Evolutionary conservation across 2,329 filamentous ascomycete species (phyloP).

Genomic region (Anthostomella pinea): DNA sequence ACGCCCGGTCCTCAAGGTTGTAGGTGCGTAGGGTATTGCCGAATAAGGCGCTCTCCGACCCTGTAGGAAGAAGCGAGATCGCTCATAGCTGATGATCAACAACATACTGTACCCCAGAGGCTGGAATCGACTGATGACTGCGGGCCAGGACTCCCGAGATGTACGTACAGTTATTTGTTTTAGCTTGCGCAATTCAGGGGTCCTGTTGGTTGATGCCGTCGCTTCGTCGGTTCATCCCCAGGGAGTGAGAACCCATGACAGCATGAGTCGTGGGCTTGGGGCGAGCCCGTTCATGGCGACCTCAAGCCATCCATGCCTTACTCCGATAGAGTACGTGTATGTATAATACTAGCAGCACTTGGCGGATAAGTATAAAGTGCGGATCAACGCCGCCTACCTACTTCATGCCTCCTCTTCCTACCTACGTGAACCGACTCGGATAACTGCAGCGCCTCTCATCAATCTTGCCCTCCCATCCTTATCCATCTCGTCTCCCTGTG

Average conservation of each 20-base stretch:
- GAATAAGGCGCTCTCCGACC: constrained; percentile 22
- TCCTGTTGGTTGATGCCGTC: not conserved
- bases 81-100: not conserved
- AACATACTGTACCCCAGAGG: not conserved
- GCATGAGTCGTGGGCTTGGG: too few relatives aligned
- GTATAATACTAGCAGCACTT: not conserved
- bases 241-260: constrained; percentile 1
- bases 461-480: not conserved
- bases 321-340: not conserved
- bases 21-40: constrained; percentile 4
- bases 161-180: too few relatives aligned
- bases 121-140: not conserved
- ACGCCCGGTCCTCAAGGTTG: not conserved
- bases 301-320: constrained; percentile 1
- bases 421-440: not conserved
- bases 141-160: not conserved
- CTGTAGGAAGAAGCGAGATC: constrained; percentile 11
- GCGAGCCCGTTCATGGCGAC: too few relatives aligned
- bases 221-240: not conserved
- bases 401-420: not conserved
- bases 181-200: constrained; percentile 1
- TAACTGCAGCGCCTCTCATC: constrained; percentile 4
- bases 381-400: constrained; percentile 3
- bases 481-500: constrained; percentile 3
- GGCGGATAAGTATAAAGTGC: constrained; percentile 2